phyloP scores from a whole-genome alignment of 805 yeast species.

The Saccharomyces eubayanus region DNA sequence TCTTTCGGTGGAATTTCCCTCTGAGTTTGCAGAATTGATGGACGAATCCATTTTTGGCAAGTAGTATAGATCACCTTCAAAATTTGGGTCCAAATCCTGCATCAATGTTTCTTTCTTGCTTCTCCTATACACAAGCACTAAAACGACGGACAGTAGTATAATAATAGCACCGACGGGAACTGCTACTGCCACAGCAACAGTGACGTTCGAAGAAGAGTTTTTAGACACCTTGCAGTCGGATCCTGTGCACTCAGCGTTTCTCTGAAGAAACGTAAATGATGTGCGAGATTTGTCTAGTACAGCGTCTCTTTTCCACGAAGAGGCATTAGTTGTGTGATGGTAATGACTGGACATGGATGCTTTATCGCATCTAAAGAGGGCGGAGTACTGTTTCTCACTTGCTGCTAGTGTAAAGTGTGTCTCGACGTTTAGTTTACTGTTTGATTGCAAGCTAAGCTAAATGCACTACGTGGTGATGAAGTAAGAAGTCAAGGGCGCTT shows the following conservation, averaged over 20 bases:
- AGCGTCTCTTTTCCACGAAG: neutral
- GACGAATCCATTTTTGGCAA: slow-evolving; percentile 42
- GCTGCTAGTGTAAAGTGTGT: neutral
- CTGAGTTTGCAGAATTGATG: neutral
- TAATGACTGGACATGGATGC: neutral
- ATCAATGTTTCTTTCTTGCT: slow-evolving; percentile 46
- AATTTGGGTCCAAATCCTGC: slow-evolving; percentile 65
- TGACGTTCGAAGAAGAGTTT: slow-evolving; percentile 15
- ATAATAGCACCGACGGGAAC: slow-evolving; percentile 51
- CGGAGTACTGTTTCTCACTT: neutral
- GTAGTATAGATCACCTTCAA: slow-evolving; percentile 65
- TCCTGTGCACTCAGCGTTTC: slow-evolving; percentile 5
- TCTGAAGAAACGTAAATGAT: neutral
- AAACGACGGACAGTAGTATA: slow-evolving; percentile 39
- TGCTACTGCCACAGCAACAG: slow-evolving; percentile 56
- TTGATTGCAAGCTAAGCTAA: neutral
- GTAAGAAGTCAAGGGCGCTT: neutral
- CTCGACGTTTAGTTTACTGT: neutral
- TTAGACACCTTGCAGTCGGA: slow-evolving; percentile 41
- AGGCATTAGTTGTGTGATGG: neutral
- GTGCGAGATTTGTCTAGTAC: neutral
- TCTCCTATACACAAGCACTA: slow-evolving; percentile 47
- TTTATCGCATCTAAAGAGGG: neutral
- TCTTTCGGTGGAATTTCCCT: neutral
- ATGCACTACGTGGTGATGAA: neutral